Evolutionary conservation across 139 green algal genomes (phyloP).

Genomic region (Choricystis sp.): DNA sequence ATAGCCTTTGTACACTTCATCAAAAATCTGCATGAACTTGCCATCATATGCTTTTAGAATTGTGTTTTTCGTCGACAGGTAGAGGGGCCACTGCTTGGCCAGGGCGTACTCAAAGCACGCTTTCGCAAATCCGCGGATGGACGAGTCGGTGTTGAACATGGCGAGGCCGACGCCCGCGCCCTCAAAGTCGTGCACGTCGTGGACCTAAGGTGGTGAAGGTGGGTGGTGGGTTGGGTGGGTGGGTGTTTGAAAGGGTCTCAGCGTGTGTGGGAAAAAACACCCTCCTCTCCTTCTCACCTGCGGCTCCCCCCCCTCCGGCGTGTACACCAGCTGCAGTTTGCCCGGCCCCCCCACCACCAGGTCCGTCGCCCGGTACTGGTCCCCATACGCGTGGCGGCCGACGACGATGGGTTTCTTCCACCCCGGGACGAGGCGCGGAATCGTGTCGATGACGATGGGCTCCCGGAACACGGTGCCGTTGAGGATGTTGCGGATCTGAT

Average conservation of each 20-base stretch:
- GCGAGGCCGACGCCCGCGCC: slow-evolving; percentile 52
- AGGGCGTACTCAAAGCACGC: slow-evolving; percentile 85
- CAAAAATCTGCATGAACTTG: slow-evolving; percentile 57
- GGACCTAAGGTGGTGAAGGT: background rate
- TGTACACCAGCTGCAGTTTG: slow-evolving; percentile 69
- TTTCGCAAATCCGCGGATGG: slow-evolving; percentile 78
- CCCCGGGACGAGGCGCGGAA: slow-evolving; percentile 78
- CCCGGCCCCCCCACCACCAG: slow-evolving; percentile 50
- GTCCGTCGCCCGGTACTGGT: slow-evolving; percentile 93
- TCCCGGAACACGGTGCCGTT: slow-evolving; percentile 84
- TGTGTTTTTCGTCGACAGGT: slow-evolving; percentile 96
- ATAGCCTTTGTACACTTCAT: slow-evolving; percentile 59
- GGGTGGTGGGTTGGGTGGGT: background rate
- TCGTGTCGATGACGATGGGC: slow-evolving; percentile 86
- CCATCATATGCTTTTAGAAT: slow-evolving; percentile 95
- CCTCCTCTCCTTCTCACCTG: slow-evolving; percentile 6
- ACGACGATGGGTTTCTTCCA: slow-evolving; percentile 87
- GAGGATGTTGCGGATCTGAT: slow-evolving; percentile 42
- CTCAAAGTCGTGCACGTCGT: slow-evolving; percentile 28
- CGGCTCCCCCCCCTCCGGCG: slow-evolving; percentile 27
- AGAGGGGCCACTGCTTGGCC: slow-evolving; percentile 67
- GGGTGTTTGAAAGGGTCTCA: too few relatives aligned
- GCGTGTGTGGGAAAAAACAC: too few relatives aligned
- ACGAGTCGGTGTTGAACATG: slow-evolving; percentile 96
- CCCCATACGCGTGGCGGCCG: slow-evolving; percentile 83